Percentiles rank a stretch among this genome's conserved stretches.
Conservation (phyloP, 2,329 filamentous ascomycete species). For the Paracamarosporium sp. region DNA sequence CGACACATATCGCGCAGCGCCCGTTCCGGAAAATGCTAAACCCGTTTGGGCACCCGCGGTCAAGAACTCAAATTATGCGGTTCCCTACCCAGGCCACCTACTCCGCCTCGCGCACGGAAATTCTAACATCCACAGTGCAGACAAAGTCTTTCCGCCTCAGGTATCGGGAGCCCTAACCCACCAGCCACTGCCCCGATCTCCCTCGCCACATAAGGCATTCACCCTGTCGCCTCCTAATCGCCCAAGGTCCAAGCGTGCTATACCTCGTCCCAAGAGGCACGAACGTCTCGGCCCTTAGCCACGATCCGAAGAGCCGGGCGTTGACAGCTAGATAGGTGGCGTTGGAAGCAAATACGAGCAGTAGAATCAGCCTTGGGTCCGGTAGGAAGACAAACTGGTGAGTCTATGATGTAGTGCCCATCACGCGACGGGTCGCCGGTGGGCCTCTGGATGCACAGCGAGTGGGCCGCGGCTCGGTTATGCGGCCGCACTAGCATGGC, state of each 20-base stretch:
- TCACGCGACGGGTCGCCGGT: constrained; percentile 5
- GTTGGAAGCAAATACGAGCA: not conserved
- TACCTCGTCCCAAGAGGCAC: not conserved
- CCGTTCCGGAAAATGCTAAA: not conserved
- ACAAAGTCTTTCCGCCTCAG: not conserved
- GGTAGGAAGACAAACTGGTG: not conserved
- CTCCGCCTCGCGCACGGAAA: not conserved
- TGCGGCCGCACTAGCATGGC: constrained; percentile 12
- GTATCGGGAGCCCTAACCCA: not conserved
- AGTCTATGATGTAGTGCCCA: constrained; percentile 10
- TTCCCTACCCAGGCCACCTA: not conserved
- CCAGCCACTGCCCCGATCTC: not conserved
- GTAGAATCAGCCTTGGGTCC: constrained; percentile 8
- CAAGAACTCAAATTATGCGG: not conserved
- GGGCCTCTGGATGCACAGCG: not conserved
- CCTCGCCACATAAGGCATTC: not conserved
- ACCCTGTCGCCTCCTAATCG: not conserved
- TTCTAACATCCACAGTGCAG: not conserved
- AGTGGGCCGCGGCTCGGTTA: not conserved
- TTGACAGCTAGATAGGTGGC: not conserved
- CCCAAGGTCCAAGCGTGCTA: not conserved
- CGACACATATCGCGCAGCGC: not conserved
- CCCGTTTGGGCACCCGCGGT: not conserved
- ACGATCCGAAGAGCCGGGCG: not conserved
- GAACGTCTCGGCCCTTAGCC: not conserved